Base-by-base conservation (phyloP, 441 rosid genomes). In the Kokia cookei region DNA sequence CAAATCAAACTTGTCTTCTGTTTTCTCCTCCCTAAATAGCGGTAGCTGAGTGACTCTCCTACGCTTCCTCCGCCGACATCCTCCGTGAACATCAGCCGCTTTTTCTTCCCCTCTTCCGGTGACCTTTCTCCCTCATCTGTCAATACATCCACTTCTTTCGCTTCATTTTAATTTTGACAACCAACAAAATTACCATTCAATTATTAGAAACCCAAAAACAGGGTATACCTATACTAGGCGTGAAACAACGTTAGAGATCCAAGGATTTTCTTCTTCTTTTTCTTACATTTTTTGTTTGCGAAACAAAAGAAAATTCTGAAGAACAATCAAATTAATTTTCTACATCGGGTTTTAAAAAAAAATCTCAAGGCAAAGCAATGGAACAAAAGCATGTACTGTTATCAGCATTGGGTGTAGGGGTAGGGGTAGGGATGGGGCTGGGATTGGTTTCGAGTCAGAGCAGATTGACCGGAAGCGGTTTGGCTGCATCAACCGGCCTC, bases 321-420 rank as follows among this genome's bases (percentile, higher is more conserved):
- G 15, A 67, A 67, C 19, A 48, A 27, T 27, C 13, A 15, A 27
- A 27, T 1, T 6, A 22, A 32, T 62, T 62, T 35, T 61, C 22
- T 12, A 64, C 14, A 15, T 62, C 2, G 47, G 66, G 66, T n/a
- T 40, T 40, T 40, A 40, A 40, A 4, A 17, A 40, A 29, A 65
- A 22, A 45, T 45, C 37, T 6, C 26, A 15, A 29, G 26, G 26
- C 43, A 27, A 48, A 50, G 59, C 61, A 32, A 90, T 90, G 95
- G 95, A 89, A 47, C 88, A 87, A 79, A 90, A 84, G 54, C 76
- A 80, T 48, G 55, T 86, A 72, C 29, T 89, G 73, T 72, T 86
- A 74, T 89, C 93, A 15, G 93, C 95, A 35, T 75, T 90, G 81
- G 77, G 91, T 32, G 90, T 86, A 1, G 94, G 94, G 14, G 89